Evolutionary conservation across 129 eudicot species (phyloP), one percentile per base, ranked within the genome.

Genomic region (Silybum marianum): DNA sequence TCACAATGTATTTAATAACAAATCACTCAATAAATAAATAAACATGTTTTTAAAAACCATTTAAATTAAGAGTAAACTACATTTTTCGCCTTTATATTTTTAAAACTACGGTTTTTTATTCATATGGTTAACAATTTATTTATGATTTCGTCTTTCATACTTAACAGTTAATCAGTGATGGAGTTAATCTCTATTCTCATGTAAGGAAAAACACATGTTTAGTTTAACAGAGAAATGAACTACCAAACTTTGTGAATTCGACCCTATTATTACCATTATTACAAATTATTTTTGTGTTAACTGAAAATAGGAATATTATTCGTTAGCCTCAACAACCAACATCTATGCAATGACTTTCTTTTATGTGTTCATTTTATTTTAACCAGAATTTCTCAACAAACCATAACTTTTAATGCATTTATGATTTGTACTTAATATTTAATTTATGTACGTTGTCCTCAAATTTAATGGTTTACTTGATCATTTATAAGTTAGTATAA

Each of bases 1-100:
- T 83, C 78, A 71, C 65, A 83, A 54, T 54, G 6, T 54, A 54
- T 54, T 44, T 54, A 54, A 54, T 54, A 16, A 54, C n/a, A 54
- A 14, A 54, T 54, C 21, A 14, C 18, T 46, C 6, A 14, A 48
- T 48, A 2, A 51, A 16, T 18, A 51, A 51, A 18, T 54, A 54
- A 16, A 16, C 0, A 16, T 54, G 0, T 6, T 54, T 5, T 18
- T 12, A 46, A 2, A 46, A 46, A 38, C 9, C 16, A 10, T 44
- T 11, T 54, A 4, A 13, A 13, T 54, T 54, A 2, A 0, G 5
- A 16, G 1, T 14, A 18, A 16, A 0, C 18, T 3, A 32, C 36
- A 6, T 32, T 32, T 32, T 14, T 13, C 3, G 18, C 12, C 14
- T 46, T 11, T 0, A 18, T 11, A 16, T 14, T 51, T 51, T 51